These are phyloP conservation scores for Pyricularia grisea DNA, from an alignment of 2,329 filamentous ascomycete genomes.

Conservation along the genomic window DNA sequence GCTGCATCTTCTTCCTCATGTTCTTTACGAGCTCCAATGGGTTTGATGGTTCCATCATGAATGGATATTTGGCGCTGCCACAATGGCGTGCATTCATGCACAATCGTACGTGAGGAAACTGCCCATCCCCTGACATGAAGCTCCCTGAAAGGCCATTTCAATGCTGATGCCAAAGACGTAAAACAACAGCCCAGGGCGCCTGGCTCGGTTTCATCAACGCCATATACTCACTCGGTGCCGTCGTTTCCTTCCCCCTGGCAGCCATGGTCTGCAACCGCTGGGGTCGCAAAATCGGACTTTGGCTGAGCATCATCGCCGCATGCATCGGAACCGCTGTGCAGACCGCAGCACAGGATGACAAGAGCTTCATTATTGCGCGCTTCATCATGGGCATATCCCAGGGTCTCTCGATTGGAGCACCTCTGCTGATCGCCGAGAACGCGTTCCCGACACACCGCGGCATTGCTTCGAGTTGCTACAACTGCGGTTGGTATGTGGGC, in stretches of 20 bases:
- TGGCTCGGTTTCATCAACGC: constrained; percentile 24
- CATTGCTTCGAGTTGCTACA: neutral
- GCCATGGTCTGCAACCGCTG: constrained; percentile 15
- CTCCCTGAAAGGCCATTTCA: neutral
- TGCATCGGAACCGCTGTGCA: constrained; percentile 23
- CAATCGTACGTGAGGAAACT: constrained; percentile 13
- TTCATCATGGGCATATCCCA: constrained; percentile 17
- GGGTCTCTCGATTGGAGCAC: constrained; percentile 3
- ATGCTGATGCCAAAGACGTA: neutral
- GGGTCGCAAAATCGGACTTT: constrained; percentile 28
- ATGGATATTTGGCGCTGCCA: constrained; percentile 26
- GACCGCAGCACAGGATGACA: constrained; percentile 15
- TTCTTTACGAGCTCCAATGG: constrained; percentile 4
- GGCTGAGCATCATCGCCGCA: constrained; percentile 20
- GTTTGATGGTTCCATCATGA: constrained; percentile 21
- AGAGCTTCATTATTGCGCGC: constrained; percentile 20
- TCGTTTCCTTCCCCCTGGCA: constrained; percentile 17
- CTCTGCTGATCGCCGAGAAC: constrained; percentile 9
- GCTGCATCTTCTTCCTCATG: constrained; percentile 1
- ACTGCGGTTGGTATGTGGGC: constrained; percentile 5
- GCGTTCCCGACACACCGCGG: constrained; percentile 10
- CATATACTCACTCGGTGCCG: constrained; percentile 17
- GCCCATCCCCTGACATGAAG: too few relatives aligned
- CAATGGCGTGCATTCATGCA: constrained; percentile 27
- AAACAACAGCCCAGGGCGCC: constrained; percentile 16